Evolutionary conservation across 2,329 filamentous ascomycete species (phyloP), one percentile per base, ranked within the genome.

Genomic region (Calonectria hongkongensis): DNA sequence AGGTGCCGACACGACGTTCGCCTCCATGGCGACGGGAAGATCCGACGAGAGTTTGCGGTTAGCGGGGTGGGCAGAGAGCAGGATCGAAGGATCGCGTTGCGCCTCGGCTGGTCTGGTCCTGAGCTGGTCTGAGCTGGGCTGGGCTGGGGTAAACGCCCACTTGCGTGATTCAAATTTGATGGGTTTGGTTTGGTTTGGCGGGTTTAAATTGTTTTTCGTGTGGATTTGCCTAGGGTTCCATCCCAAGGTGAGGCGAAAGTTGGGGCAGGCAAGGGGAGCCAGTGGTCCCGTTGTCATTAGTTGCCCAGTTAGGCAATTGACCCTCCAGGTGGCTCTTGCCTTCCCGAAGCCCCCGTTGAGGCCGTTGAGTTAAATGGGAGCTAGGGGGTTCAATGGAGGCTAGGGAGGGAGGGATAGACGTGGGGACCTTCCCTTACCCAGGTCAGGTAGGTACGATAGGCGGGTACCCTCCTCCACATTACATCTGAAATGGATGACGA

Each of bases 311-410:
- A 68, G 70, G 70, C 60, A 72, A 33, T 56, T 27, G 10, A 18
- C n/a, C 39, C 30, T 50, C 65, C 41, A 62, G 27, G 58, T 68
- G 65, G 65, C 58, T 65, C 50, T 16, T 48, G 56, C 48, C 70
- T 72, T 72, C 70, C 70, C 70, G 70, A 30, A 39, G 41, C 66
- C 64, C 54, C 70, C 64, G 70, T 64, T 30, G 39, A 68, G 41
- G 54, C 65, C 54, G 54, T 60, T 60, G 54, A 41, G 54, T 60
- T 60, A 60, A 60, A 60, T 60, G 54, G 54, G 33, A 58, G 54
- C 54, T 58, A 58, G 54, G 54, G 54, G 54, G 54, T 58, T 58
- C 27, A 58, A 58, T 41, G 54, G 54, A 12, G 33, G 54, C 54
- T 60, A 60, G 54, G 54, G 33, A 60, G 33, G 54, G 54, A 60